Evolutionary conservation across 176 grass and related monocot genomes (phyloP), one percentile per base, ranked within the genome.

Genomic region (Coix lacrymajobi): DNA sequence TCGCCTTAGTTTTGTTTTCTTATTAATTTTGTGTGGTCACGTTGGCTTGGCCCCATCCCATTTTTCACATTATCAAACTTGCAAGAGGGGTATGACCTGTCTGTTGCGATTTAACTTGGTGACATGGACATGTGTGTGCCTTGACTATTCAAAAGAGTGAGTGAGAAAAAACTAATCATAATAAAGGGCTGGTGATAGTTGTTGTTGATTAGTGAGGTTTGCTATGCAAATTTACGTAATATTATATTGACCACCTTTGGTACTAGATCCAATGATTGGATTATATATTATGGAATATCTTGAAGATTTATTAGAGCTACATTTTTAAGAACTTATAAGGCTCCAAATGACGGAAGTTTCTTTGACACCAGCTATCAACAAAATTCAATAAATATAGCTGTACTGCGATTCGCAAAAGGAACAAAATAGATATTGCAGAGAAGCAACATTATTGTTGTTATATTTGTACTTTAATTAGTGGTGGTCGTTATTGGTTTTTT

Each of bases 21-120:
- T 60, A 77, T 4, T 58, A 78, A 43, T 57, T 30, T 73, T 78
- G 62, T 76, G 82, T 57, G 61, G 62, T 76, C 72, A 56, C 51
- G 43, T 66, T 80, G 43, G 61, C 44, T 10, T 0, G 32, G 25
- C 5, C 44, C 58, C 19, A n/a, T 54, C 46, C 34, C 8, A 32
- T 80, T 80, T 65, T 65, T 31, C 11, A 41, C 49, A 40, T 54
- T 79, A 52, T 28, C 31, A 62, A 70, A 71, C 63, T 12, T 39
- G 54, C 84, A 65, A 79, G 67, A 54, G 43, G 84, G 41, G 29
- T 2, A 36, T 41, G 32, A 39, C 65, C 40, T 66, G 58, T 66
- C 60, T 56, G 69, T 74, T 73, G 58, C 33, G 8, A 74, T 80
- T 80, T 56, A 77, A 69, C 70, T 83, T 84, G 46, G 43, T 77